phyloP scores from a whole-genome alignment of 495 filamentous ascomycete genomes.

The Achaetomiella virescens region DNA sequence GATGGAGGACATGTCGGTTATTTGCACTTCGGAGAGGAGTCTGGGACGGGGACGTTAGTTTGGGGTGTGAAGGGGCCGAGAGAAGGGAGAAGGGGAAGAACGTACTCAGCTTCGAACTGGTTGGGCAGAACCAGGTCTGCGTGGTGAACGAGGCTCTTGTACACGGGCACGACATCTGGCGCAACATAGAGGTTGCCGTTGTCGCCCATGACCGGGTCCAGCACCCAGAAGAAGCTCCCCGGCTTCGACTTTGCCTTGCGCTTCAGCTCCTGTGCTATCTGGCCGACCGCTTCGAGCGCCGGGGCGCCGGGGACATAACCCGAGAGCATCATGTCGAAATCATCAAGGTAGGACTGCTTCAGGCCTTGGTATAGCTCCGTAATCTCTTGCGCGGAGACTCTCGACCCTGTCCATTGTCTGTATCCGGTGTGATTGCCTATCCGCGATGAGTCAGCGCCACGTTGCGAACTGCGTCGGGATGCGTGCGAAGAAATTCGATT shows the following conservation, averaged over 20 bases:
- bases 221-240: constrained; percentile 91
- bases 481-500: neutral
- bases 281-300: constrained; percentile 74
- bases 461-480: neutral
- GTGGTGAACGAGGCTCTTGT: constrained; percentile 66
- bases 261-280: constrained; percentile 74
- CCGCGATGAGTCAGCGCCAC: constrained; percentile 1
- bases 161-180: constrained; percentile 84
- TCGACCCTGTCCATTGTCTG: constrained; percentile 74
- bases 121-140: constrained; percentile 94
- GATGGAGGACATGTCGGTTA: constrained; percentile 67
- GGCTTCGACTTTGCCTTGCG: constrained; percentile 52
- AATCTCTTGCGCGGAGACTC: constrained; percentile 74
- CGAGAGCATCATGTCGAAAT: constrained; percentile 88
- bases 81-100: constrained; percentile 6
- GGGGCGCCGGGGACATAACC: constrained; percentile 86
- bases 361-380: constrained; percentile 78
- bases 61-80: neutral
- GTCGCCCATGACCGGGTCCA: constrained; percentile 98
- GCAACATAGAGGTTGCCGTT: constrained; percentile 85
- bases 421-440: constrained; percentile 93
- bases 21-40: constrained; percentile 73
- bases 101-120: constrained; percentile 93
- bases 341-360: constrained; percentile 69
- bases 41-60: constrained; percentile 35